Evolutionary conservation across 2,329 filamentous ascomycete species (phyloP), one percentile per base, ranked within the genome.

Genomic region (Trichoderma atroviride): DNA sequence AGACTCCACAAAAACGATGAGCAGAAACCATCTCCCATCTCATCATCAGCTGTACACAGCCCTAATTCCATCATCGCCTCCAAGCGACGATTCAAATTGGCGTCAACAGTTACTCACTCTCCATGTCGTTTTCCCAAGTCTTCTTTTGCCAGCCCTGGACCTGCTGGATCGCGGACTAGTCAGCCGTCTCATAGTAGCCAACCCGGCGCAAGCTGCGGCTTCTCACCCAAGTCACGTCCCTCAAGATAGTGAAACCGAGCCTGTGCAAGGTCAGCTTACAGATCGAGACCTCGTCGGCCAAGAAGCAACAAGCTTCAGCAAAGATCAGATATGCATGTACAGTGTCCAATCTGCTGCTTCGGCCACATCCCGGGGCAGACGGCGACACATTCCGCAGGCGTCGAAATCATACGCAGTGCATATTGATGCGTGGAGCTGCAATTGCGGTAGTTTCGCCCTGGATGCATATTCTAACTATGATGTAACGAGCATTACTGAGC

Each of bases 91-190:
- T n/a, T 35, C 35, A 1, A 73, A 80, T n/a, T 78, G 83, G 69
- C 81, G 84, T 1, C 84, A 87, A 60, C 81, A 91, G 19, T 82
- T 97, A n/a, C 82, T 93, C 1, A 93, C 92, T 0, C 86, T 97
- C 0, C 94, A 97, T 80, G 91, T 93, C 40, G 82, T 97, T 16
- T 96, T 96, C 76, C 94, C 94, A 0, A 88, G 88, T 72, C 87
- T 93, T 66, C 82, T 97, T 2, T 88, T 97, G 0, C 92, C 93
- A 3, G 93, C 95, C 0, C 85, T 99, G 3, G 94, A 98, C 78
- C 85, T 98, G 0, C 85, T 99, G 0, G 96, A 99, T 78, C 87
- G 93, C 31, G 82, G 86, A 3, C 86, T 96, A 0, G 88, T 97
- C 40, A 89, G 84, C 6, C 85, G 88, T 1, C 79, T 89, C 5